Evolutionary conservation across 441 rosid genomes (phyloP).

Genomic region (Populus hybrid): DNA sequence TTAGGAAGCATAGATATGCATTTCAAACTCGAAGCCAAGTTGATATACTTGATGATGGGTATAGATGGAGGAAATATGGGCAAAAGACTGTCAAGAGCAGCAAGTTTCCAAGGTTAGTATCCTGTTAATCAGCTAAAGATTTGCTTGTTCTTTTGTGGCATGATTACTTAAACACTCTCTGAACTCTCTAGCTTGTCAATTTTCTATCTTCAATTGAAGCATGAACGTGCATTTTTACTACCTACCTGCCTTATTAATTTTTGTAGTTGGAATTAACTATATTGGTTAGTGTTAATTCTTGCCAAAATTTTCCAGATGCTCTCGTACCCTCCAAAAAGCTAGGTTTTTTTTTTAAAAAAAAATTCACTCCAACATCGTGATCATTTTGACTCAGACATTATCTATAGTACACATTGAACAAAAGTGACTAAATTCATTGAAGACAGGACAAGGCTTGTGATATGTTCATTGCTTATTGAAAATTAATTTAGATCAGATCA

Average conservation of each 20-base stretch:
- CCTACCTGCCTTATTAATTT: neutral
- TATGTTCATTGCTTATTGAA: neutral
- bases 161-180: neutral
- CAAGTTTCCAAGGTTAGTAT: conserved; percentile 46
- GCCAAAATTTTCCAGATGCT: too few relatives aligned
- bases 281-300: neutral
- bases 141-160: neutral
- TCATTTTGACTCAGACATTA: too few relatives aligned
- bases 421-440: neutral
- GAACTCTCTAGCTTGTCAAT: neutral
- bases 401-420: too few relatives aligned
- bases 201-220: too few relatives aligned
- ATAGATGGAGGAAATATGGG: conserved; percentile 54
- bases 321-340: neutral
- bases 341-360: neutral
- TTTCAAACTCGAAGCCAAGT: conserved; percentile 53
- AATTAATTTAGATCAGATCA: neutral
- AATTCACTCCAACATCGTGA: too few relatives aligned
- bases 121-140: neutral
- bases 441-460: neutral
- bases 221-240: too few relatives aligned
- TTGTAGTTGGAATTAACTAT: neutral
- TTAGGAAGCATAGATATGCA: conserved; percentile 37
- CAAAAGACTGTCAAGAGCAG: conserved; percentile 49
- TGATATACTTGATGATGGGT: conserved; percentile 48